Evolutionary conservation across 78 protist species (phyloP).

Genomic region (Dictyostelium intermedium): DNA sequence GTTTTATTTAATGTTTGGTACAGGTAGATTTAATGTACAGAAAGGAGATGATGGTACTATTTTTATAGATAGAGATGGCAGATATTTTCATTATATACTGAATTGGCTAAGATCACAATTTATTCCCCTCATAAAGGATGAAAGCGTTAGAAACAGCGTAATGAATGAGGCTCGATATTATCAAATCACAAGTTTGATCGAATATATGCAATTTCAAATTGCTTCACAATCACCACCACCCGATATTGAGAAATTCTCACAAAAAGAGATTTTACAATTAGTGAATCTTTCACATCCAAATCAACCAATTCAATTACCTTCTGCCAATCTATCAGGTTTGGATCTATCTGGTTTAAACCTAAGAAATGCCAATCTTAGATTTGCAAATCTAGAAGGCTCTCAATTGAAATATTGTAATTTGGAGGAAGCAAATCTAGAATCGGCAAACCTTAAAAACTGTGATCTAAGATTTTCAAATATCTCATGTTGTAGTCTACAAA

Average conservation of each 20-base stretch:
- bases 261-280: constrained; percentile 42
- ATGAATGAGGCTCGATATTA: constrained; percentile 46
- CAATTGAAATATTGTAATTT: constrained; percentile 34
- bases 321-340: constrained; percentile 43
- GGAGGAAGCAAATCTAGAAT: constrained; percentile 40
- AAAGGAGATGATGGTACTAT: constrained; percentile 44
- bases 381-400: constrained; percentile 67
- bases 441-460: constrained; percentile 50
- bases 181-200: constrained; percentile 17
- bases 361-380: constrained; percentile 43
- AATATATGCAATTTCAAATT: background rate
- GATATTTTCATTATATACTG: constrained; percentile 43
- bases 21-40: constrained; percentile 64
- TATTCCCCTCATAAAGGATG: constrained; percentile 2
- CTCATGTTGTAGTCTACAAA: constrained; percentile 11
- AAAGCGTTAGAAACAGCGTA: background rate
- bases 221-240: background rate
- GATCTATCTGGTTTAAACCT: constrained; percentile 40
- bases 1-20: constrained; percentile 63
- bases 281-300: background rate
- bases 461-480: constrained; percentile 59
- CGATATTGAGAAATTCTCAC: constrained; percentile 1
- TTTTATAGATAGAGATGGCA: constrained; percentile 77
- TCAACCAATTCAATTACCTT: constrained; percentile 46
- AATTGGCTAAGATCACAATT: constrained; percentile 46